A percentile compares a stretch with the other conserved stretches of the same genome.
Conservation (phyloP, 495 filamentous ascomycete genomes). For the Aspergillus biplanus region DNA sequence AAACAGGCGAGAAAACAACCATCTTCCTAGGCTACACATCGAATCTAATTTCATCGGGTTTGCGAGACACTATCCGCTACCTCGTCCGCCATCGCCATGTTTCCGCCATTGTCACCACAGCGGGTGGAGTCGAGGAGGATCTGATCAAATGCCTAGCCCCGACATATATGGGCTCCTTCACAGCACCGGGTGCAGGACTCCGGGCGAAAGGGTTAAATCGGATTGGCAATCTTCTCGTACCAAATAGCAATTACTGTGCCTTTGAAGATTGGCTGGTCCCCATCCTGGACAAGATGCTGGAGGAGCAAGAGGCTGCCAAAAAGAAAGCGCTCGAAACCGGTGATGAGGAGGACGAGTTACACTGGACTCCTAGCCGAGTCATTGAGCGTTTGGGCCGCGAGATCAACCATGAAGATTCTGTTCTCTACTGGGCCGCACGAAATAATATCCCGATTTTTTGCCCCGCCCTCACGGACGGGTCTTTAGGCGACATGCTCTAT, state of each 20-base stretch:
- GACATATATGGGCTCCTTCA: conserved; percentile 90
- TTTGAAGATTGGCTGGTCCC: conserved; percentile 98
- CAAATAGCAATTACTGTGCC: conserved; percentile 93
- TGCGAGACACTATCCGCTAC: conserved; percentile 88
- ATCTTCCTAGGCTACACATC: conserved; percentile 98
- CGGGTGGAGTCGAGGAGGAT: conserved; percentile 97
- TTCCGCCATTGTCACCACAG: conserved; percentile 90
- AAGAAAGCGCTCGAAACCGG: conserved; percentile 45
- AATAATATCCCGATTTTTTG: conserved; percentile 97
- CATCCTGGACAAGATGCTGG: conserved; percentile 86
- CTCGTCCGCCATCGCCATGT: conserved; percentile 90
- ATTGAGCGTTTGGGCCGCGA: conserved; percentile 86
- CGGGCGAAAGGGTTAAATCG: conserved; percentile 86
- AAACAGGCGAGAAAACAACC: conserved; percentile 74
- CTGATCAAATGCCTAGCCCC: conserved; percentile 95
- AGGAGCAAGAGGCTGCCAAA: conserved; percentile 81
- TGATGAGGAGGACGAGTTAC: conserved; percentile 66
- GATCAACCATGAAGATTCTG: conserved; percentile 85
- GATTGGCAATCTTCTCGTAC: conserved; percentile 95
- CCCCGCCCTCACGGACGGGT: conserved; percentile 92
- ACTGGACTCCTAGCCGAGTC: conserved; percentile 90
- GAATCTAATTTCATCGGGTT: conserved; percentile 93
- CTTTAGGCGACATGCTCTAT: conserved; percentile 94
- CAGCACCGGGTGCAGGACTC: conserved; percentile 70
- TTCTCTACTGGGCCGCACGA: conserved; percentile 92